A percentile compares a stretch with the other conserved stretches of the same genome.
Evolutionary conservation across 306 rosid genomes (phyloP).

Genomic region (Trichosanthes truncata): DNA sequence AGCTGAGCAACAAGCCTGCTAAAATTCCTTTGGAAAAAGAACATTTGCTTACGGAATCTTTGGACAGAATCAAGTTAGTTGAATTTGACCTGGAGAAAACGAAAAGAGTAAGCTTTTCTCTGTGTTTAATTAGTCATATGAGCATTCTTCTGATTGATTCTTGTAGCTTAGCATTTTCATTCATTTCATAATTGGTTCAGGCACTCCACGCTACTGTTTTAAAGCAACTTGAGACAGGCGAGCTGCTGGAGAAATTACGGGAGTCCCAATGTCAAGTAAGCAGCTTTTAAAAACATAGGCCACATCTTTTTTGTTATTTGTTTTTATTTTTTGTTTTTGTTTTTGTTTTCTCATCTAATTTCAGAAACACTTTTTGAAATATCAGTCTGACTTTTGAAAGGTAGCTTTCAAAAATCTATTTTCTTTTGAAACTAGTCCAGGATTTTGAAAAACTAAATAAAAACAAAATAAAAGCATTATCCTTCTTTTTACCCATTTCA

Average conservation of each 20-base stretch:
- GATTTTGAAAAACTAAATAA: background rate
- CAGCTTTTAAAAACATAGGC: slow-evolving; percentile 7
- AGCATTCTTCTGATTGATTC: background rate
- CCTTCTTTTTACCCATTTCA: background rate
- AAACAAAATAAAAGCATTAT: background rate
- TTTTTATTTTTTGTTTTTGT: background rate
- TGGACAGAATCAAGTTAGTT: slow-evolving; percentile 79
- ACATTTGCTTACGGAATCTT: slow-evolving; percentile 65
- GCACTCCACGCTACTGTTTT: slow-evolving; percentile 55
- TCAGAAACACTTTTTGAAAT: background rate
- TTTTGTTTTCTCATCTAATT: background rate
- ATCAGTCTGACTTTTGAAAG: background rate
- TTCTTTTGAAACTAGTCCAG: background rate
- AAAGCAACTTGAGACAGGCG: slow-evolving; percentile 73
- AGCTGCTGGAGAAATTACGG: slow-evolving; percentile 52
- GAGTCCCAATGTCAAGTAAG: slow-evolving; percentile 60
- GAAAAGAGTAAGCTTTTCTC: slow-evolving; percentile 54
- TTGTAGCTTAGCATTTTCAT: background rate
- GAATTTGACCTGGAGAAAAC: slow-evolving; percentile 90
- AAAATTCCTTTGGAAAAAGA: slow-evolving; percentile 81
- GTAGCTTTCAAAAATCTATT: background rate
- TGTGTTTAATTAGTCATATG: slow-evolving; percentile 5
- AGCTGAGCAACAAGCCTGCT: slow-evolving; percentile 61
- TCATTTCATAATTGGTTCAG: slow-evolving; percentile 32
- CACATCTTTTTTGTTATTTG: background rate